A percentile compares a stretch with the other conserved stretches of the same genome.
phyloP scores from a whole-genome alignment of 345 rosid species.

The Noccaea bulbosa region DNA sequence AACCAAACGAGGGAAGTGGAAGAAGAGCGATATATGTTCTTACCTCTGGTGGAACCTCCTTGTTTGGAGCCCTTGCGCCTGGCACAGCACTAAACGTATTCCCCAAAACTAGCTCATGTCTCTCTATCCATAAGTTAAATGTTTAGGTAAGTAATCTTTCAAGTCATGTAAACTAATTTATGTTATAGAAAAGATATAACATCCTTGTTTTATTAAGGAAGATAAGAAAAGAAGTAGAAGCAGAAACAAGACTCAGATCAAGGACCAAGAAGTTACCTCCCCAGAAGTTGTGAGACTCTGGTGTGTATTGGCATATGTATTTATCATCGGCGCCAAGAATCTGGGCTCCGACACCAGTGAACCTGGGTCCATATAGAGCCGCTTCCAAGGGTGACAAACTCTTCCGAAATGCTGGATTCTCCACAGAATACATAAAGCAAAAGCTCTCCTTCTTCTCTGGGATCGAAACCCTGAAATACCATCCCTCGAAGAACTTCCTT shows the following conservation, averaged over 20 bases:
- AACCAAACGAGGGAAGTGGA: not conserved
- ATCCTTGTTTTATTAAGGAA: too few relatives aligned
- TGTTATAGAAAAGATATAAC: conserved; percentile 1
- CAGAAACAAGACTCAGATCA: not conserved
- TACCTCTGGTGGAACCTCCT: conserved; percentile 91
- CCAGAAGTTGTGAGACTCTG: conserved; percentile 84
- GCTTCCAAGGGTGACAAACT: conserved; percentile 57
- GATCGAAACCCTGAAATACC: conserved; percentile 93
- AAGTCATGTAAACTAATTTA: not conserved
- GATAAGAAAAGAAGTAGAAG: not conserved
- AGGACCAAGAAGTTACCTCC: conserved; percentile 62
- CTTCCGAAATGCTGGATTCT: conserved; percentile 74
- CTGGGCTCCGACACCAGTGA: conserved; percentile 91
- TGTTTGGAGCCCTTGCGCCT: conserved; percentile 60
- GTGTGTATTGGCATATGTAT: conserved; percentile 71
- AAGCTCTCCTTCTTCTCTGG: conserved; percentile 86
- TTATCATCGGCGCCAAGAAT: conserved; percentile 91
- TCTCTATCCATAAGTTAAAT: conserved; percentile 54
- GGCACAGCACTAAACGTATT: conserved; percentile 68
- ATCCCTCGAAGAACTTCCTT: conserved; percentile 83
- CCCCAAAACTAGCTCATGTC: conserved; percentile 86
- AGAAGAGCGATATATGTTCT: not conserved
- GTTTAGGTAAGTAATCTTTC: not conserved
- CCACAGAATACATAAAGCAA: conserved; percentile 92
- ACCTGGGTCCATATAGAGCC: conserved; percentile 67